Conservation (phyloP, 148 eudicot species). For the Hydrangea macrophylla region DNA sequence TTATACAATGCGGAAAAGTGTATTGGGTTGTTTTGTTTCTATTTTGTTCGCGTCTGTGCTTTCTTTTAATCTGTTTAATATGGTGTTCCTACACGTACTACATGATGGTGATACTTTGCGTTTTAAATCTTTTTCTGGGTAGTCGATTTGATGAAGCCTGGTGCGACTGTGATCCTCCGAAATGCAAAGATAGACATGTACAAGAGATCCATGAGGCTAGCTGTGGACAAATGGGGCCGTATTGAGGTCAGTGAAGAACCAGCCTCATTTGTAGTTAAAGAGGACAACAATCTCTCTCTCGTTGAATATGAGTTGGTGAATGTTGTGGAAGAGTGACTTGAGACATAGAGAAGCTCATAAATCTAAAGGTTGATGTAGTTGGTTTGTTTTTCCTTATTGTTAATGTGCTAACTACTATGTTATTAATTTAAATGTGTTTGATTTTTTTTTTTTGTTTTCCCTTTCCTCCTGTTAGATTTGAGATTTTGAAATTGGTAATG, state of each 20-base stretch:
- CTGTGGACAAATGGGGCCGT: too few relatives aligned
- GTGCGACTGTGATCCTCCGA: too few relatives aligned
- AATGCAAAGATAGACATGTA: too few relatives aligned
- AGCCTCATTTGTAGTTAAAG: slow-evolving; percentile 33
- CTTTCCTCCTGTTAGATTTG: too few relatives aligned
- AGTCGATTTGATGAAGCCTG: slow-evolving; percentile 48
- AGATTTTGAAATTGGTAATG: slow-evolving; percentile 8
- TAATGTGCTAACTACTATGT: not conserved
- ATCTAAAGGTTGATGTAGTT: not conserved
- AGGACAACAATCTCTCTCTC: slow-evolving; percentile 39
- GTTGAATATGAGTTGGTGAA: slow-evolving; percentile 44
- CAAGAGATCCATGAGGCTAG: too few relatives aligned
- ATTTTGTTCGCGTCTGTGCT: too few relatives aligned
- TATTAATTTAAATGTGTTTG: too few relatives aligned
- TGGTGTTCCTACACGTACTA: not conserved
- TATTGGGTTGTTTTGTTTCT: too few relatives aligned
- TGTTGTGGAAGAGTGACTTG: slow-evolving; percentile 25
- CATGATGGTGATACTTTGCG: not conserved
- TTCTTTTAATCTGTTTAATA: too few relatives aligned
- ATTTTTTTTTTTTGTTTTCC: too few relatives aligned
- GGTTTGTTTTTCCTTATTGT: not conserved
- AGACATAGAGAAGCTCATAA: not conserved
- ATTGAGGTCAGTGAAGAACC: slow-evolving; percentile 38
- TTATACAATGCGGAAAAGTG: too few relatives aligned
- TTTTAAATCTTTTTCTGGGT: not conserved